These are phyloP conservation scores for Fragaria nilgerrensis DNA, from an alignment of 306 rosid species.

Conservation along the genomic window DNA sequence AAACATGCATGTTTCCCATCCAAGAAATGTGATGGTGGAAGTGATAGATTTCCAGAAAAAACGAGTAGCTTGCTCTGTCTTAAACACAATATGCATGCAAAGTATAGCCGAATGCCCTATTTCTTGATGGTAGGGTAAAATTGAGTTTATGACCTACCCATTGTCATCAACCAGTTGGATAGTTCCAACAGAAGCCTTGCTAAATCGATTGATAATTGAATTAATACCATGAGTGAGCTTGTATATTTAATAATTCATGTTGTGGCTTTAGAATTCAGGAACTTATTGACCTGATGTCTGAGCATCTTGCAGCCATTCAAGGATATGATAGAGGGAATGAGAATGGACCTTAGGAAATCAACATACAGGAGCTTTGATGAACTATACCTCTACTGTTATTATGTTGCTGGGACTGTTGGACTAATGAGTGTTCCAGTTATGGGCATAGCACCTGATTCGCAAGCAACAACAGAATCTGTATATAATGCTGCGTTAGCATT, in stretches of 20 bases:
- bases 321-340: slow-evolving; percentile 98
- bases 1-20: background rate
- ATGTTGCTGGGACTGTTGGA: slow-evolving; percentile 95
- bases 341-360: slow-evolving; percentile 75
- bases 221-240: background rate
- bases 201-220: background rate
- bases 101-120: background rate
- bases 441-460: slow-evolving; percentile 77
- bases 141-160: background rate
- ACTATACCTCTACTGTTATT: slow-evolving; percentile 89
- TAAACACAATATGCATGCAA: background rate
- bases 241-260: background rate
- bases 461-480: slow-evolving; percentile 69
- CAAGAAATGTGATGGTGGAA: background rate
- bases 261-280: background rate
- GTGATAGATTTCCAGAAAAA: background rate
- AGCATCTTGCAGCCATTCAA: slow-evolving; percentile 64
- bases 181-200: background rate
- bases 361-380: slow-evolving; percentile 82
- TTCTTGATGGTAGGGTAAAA: background rate
- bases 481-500: slow-evolving; percentile 89
- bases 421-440: slow-evolving; percentile 97
- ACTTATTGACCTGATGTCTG: background rate
- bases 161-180: background rate
- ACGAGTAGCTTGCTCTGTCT: background rate